phyloP scores from a whole-genome alignment of 140 eudicot species.

The Stevia rebaudiana region DNA sequence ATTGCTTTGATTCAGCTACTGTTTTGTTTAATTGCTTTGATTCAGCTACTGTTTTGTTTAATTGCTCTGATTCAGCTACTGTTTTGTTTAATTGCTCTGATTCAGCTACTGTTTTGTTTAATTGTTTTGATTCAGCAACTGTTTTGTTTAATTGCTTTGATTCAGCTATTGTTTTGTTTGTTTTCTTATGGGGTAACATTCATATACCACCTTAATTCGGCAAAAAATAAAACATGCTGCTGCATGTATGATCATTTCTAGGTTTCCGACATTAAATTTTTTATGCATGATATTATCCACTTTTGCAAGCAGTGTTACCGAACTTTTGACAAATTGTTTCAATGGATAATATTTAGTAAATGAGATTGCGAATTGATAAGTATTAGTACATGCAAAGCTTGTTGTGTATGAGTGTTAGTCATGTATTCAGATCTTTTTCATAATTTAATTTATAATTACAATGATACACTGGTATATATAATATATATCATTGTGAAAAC shows the following conservation, averaged over 20 bases:
- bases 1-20: not conserved
- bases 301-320: not conserved
- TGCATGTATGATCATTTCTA: not conserved
- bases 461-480: too few relatives aligned
- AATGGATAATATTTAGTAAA: not conserved
- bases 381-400: not conserved
- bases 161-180: not conserved
- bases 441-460: too few relatives aligned
- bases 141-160: conserved; percentile 10
- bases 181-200: not conserved
- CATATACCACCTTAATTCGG: not conserved
- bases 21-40: not conserved
- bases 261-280: too few relatives aligned
- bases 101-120: not conserved
- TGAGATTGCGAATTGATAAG: not conserved
- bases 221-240: not conserved
- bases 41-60: too few relatives aligned
- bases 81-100: not conserved
- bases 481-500: too few relatives aligned
- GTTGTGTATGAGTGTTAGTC: not conserved
- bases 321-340: not conserved
- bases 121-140: not conserved
- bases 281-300: not conserved
- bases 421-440: not conserved
- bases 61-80: not conserved